Conservation (phyloP, 1,284 basidiomycete genomes). For the Sphaerobolus stellatus region DNA sequence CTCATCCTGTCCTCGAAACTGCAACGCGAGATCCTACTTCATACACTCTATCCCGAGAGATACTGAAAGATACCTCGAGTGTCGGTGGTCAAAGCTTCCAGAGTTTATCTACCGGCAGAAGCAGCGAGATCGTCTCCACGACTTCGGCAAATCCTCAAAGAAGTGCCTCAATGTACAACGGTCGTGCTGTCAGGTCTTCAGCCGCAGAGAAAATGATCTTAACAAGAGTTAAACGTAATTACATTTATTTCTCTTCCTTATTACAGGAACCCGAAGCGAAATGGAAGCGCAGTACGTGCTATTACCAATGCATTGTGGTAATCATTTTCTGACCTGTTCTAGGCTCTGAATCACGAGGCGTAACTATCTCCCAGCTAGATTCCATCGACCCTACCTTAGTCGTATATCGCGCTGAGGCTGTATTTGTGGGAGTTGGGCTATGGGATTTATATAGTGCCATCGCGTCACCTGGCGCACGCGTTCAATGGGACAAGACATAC, state of each 20-base stretch:
- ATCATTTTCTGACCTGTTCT: constrained; percentile 17
- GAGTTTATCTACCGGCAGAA: constrained; percentile 32
- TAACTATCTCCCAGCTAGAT: constrained; percentile 93
- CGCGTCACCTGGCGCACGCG: constrained; percentile 76
- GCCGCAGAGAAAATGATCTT: constrained; percentile 77
- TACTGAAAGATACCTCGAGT: constrained; percentile 70
- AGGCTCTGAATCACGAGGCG: constrained; percentile 84
- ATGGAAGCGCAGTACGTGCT: constrained; percentile 78
- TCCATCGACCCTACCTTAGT: constrained; percentile 97
- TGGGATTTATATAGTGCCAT: constrained; percentile 96
- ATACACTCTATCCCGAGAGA: constrained; percentile 48
- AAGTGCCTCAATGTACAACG: constrained; percentile 1
- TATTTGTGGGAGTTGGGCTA: constrained; percentile 93
- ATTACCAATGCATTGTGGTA: background rate
- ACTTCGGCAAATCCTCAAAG: constrained; percentile 19
- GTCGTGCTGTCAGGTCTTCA: constrained; percentile 51
- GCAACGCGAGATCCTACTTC: constrained; percentile 67
- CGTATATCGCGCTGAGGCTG: constrained; percentile 95
- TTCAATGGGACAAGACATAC: constrained; percentile 88
- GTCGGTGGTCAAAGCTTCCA: constrained; percentile 65
- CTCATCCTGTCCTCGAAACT: constrained; percentile 62
- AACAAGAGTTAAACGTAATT: constrained; percentile 86
- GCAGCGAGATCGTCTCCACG: constrained; percentile 25
- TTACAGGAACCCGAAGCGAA: constrained; percentile 98
- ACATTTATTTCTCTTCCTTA: constrained; percentile 97